Evolutionary conservation across 371 early-diverging fungal genomes (phyloP).

Genomic region (Blakeslea trispora): DNA sequence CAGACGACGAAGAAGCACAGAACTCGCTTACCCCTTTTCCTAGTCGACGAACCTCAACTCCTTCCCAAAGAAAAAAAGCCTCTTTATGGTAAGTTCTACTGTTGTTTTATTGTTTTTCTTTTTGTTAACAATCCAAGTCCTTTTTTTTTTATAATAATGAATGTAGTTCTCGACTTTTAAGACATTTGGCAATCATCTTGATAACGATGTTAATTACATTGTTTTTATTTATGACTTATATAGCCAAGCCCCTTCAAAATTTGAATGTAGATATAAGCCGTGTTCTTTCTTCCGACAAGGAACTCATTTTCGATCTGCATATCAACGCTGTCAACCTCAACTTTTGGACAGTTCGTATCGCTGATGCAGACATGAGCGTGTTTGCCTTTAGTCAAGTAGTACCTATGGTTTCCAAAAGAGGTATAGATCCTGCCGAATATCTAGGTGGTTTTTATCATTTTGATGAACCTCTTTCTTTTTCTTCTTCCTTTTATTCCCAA

Average conservation of each 20-base stretch:
- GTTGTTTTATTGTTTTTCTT: neutral
- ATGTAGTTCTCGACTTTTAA: conserved; percentile 17
- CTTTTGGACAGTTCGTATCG: conserved; percentile 58
- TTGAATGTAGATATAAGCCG: conserved; percentile 54
- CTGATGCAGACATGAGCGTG: conserved; percentile 60
- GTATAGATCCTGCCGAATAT: conserved; percentile 58
- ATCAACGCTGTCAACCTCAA: conserved; percentile 59
- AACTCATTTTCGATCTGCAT: conserved; percentile 66
- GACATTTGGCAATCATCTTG: conserved; percentile 8
- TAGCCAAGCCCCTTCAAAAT: conserved; percentile 47
- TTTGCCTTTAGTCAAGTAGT: conserved; percentile 54
- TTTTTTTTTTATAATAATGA: too few species aligned
- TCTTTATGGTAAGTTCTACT: neutral
- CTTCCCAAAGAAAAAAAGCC: too few species aligned
- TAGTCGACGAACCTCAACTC: neutral
- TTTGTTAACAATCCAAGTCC: too few species aligned
- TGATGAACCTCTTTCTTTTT: conserved; percentile 58
- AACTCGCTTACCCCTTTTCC: conserved; percentile 12
- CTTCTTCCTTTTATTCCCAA: conserved; percentile 28
- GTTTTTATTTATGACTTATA: conserved; percentile 25
- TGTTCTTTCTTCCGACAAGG: conserved; percentile 67
- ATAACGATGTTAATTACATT: conserved; percentile 3
- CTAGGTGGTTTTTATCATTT: conserved; percentile 61
- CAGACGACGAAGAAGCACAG: conserved; percentile 44
- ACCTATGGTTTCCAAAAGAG: conserved; percentile 5